Evolutionary conservation across 768 basidiomycete genomes (phyloP).

Genomic region (Mycena filopes): DNA sequence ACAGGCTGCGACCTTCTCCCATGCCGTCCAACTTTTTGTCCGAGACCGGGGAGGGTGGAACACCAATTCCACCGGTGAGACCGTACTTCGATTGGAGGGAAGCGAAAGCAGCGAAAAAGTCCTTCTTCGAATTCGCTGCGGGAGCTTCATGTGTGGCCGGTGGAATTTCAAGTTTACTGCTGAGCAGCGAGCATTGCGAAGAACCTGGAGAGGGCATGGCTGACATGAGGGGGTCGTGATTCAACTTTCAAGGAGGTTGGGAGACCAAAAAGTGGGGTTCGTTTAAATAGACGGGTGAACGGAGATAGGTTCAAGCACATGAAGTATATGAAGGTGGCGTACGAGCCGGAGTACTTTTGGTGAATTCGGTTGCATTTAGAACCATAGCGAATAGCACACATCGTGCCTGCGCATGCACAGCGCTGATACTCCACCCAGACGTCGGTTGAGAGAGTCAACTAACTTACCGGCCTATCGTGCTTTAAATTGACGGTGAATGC

Average conservation of each 20-base stretch:
- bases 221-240: slow-evolving; percentile 9
- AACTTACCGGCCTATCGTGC: too few relatives aligned
- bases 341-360: too few relatives aligned
- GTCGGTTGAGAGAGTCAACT: too few relatives aligned
- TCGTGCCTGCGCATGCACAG: too few relatives aligned
- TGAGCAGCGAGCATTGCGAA: slow-evolving; percentile 15
- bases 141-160: neutral
- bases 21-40: neutral
- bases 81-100: slow-evolving; percentile 18
- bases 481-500: too few relatives aligned
- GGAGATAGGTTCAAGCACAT: too few relatives aligned
- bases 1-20: neutral
- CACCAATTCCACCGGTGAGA: neutral
- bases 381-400: too few relatives aligned
- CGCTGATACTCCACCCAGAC: too few relatives aligned
- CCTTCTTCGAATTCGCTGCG: slow-evolving; percentile 15
- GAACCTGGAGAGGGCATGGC: slow-evolving; percentile 5
- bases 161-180: neutral
- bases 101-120: slow-evolving; percentile 12
- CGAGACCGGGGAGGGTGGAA: neutral
- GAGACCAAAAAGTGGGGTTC: neutral
- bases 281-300: too few relatives aligned
- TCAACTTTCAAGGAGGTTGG: neutral
- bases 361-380: too few relatives aligned
- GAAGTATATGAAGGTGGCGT: too few relatives aligned